These are phyloP conservation scores for Globisporangium paroecandrum DNA, from an alignment of 352 stramenopile genomes.

Conservation along the genomic window DNA sequence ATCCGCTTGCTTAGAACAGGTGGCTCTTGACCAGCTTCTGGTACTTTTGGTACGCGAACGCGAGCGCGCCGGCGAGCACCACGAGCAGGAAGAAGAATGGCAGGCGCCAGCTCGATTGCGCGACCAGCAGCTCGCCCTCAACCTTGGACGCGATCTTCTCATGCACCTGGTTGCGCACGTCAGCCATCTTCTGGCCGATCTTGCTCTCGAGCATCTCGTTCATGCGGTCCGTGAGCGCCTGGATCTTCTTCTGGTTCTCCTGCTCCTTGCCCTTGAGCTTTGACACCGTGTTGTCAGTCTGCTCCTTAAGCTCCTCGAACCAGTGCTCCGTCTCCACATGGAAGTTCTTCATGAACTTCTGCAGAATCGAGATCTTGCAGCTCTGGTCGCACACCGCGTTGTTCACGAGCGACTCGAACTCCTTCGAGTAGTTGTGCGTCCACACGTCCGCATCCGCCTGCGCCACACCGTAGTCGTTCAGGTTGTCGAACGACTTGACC, in stretches of 20 bases:
- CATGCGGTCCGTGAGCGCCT: conserved; percentile 68
- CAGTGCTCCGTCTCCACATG: conserved; percentile 81
- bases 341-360: conserved; percentile 82
- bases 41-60: conserved; percentile 84
- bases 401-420: conserved; percentile 64
- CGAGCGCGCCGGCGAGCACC: conserved; percentile 47
- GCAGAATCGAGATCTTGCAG: conserved; percentile 79
- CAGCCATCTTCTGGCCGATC: conserved; percentile 62
- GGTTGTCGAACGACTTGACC: conserved; percentile 59
- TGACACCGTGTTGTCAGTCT: conserved; percentile 67
- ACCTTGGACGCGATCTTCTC: conserved; percentile 69
- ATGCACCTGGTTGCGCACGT: conserved; percentile 58
- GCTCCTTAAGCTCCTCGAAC: conserved; percentile 78
- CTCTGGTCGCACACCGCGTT: conserved; percentile 61
- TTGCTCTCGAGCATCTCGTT: conserved; percentile 70
- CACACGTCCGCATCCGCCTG: conserved; percentile 66
- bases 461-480: conserved; percentile 49
- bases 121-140: conserved; percentile 60
- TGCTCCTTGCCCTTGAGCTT: conserved; percentile 75
- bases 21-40: conserved; percentile 84
- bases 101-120: conserved; percentile 65
- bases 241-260: conserved; percentile 70
- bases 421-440: conserved; percentile 85
- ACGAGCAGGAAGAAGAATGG: conserved; percentile 80
- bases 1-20: conserved; percentile 40